Percentiles rank a stretch among this genome's conserved stretches.
These are phyloP conservation scores for Kluyveromyces dobzhanskii DNA, from an alignment of 805 yeast species.

Conservation along the genomic window DNA sequence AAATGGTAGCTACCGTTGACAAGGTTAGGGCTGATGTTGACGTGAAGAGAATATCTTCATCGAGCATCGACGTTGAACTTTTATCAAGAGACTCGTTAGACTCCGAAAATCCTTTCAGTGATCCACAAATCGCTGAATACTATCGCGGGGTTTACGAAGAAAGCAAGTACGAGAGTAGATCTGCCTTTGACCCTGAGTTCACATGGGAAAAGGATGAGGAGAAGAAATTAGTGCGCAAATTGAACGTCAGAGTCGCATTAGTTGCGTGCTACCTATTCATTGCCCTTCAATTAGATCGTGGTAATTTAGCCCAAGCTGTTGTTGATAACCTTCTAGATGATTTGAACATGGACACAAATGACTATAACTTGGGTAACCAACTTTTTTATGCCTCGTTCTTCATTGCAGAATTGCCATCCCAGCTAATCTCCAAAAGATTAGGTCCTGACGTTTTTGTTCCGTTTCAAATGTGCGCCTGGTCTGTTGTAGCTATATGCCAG, in stretches of 20 bases:
- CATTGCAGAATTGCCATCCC: slow-evolving; percentile 58
- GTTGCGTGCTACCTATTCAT: slow-evolving; percentile 52
- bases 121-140: slow-evolving; percentile 38
- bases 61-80: not conserved
- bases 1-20: no score
- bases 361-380: slow-evolving; percentile 51
- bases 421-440: slow-evolving; percentile 47
- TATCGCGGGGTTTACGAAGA: slow-evolving; percentile 39
- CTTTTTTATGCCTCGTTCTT: slow-evolving; percentile 43
- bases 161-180: slow-evolving; percentile 44
- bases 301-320: slow-evolving; percentile 48
- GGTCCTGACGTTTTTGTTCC: slow-evolving; percentile 61
- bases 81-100: not conserved
- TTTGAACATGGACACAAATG: slow-evolving; percentile 42
- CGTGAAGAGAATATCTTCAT: not conserved
- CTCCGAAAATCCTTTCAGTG: slow-evolving; percentile 20
- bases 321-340: slow-evolving; percentile 49
- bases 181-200: slow-evolving; percentile 47
- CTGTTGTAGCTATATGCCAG: slow-evolving; percentile 46
- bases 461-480: slow-evolving; percentile 50
- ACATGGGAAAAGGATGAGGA: slow-evolving; percentile 49
- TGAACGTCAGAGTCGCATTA: slow-evolving; percentile 46
- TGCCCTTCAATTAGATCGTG: slow-evolving; percentile 50
- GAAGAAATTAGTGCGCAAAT: slow-evolving; percentile 36
- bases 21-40: not conserved